phyloP scores from a whole-genome alignment of 306 rosid genomes.

The Lathyrus sativus region DNA sequence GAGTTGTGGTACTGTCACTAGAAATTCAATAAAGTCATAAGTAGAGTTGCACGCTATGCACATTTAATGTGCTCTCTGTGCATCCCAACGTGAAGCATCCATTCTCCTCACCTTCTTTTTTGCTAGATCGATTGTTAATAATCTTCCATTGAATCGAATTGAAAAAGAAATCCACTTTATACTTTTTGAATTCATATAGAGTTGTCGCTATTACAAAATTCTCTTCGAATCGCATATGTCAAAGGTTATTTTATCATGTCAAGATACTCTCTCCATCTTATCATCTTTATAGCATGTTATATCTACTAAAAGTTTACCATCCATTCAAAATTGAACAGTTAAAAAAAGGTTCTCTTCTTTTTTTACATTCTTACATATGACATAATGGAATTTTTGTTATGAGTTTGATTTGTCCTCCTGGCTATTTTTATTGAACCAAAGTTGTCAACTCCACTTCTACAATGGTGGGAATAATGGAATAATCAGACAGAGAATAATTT shows the following conservation, averaged over 20 bases:
- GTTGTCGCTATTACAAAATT: background rate
- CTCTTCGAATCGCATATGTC: background rate
- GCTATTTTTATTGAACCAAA: background rate
- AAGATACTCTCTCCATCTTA: background rate
- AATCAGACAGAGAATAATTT: background rate
- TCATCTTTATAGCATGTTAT: background rate
- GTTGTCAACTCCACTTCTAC: slow-evolving; percentile 30
- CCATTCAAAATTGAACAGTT: no score
- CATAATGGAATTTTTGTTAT: background rate
- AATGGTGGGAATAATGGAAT: slow-evolving; percentile 34
- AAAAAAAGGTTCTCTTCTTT: no score
- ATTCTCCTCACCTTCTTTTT: background rate
- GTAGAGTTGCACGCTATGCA: slow-evolving; percentile 17
- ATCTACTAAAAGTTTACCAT: no score
- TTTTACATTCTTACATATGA: no score
- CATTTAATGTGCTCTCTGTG: background rate
- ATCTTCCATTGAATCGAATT: slow-evolving; percentile 3
- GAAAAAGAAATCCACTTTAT: background rate
- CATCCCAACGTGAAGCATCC: background rate
- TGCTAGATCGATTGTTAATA: background rate
- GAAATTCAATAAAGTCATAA: slow-evolving; percentile 25
- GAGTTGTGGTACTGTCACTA: slow-evolving; percentile 37
- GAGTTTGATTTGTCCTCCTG: background rate
- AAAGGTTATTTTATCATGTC: background rate
- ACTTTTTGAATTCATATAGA: slow-evolving; percentile 11